Evolutionary conservation across 345 rosid genomes (phyloP), one percentile per base, ranked within the genome.

Genomic region (Salix arbutifolia): DNA sequence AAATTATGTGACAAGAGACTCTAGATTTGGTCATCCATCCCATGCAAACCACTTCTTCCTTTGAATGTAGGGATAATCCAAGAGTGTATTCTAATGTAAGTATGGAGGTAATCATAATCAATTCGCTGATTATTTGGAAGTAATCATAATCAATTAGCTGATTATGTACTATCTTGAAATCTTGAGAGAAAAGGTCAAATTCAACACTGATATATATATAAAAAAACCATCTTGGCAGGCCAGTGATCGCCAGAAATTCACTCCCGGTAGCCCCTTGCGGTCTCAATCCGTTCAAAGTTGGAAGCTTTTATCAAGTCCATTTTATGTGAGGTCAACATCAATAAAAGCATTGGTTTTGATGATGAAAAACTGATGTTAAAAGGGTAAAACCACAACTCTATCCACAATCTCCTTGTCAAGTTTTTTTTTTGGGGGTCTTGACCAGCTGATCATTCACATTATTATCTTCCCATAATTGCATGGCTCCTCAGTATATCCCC

Each of bases 1-100:
- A 4, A 1, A 33, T 50, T 30, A 21, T 18, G 13, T 50, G 28
- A 18, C 23, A 30, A 50, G 13, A n/a, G 46, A 70, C 17, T 38
- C 40, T 33, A 53, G 38, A 12, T 44, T 3, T 3, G 11, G 40
- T 44, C 40, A 44, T 64, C 44, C 13, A 18, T 44, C n/a, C 12
- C 69, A 1, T 18, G 60, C 1, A 73, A 53, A 7, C 56, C 28
- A 17, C 13, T 1, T 74, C 13, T 64, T 33, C 16, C 65, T 44
- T 21, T n/a, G 11, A 2, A n/a, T 7, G 4, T 2, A 30, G 4
- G 38, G 44, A 58, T 50, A 19, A 58, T 46, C 68, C 30, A 46
- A 31, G 58, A n/a, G 62, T 48, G 65, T n/a, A 46, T 77, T 77
- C 70, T 33, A 70, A 70, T 60, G 44, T 17, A 76, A 46, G 79